A percentile compares a stretch with the other conserved stretches of the same genome.
phyloP scores from a whole-genome alignment of 139 green algal genomes.

The Parachlorella kessleri region DNA sequence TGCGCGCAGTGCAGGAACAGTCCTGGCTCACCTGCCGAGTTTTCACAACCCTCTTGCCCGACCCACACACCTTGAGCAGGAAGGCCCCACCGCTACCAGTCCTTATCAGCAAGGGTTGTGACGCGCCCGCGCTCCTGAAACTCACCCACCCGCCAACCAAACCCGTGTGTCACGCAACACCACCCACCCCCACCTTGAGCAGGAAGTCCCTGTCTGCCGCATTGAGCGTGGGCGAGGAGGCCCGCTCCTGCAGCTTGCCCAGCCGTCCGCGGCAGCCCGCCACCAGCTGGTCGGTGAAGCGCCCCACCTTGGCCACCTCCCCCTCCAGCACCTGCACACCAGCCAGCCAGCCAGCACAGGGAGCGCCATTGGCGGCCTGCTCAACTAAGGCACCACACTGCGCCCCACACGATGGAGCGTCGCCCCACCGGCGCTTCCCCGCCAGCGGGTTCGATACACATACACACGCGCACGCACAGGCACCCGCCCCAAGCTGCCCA shows the following conservation, averaged over 20 bases:
- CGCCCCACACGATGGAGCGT: too few relatives aligned
- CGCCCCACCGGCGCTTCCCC: too few relatives aligned
- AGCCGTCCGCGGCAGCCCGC: conserved; percentile 18
- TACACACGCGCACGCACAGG: too few relatives aligned
- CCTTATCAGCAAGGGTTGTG: too few relatives aligned
- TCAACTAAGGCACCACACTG: too few relatives aligned
- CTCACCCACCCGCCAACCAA: not conserved
- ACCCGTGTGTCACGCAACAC: not conserved
- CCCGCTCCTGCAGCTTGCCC: conserved; percentile 30
- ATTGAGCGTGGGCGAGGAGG: not conserved
- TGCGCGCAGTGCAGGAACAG: not conserved
- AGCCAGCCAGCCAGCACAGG: too few relatives aligned
- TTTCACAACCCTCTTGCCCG: not conserved
- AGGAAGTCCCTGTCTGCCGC: conserved; percentile 9
- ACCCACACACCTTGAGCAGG: not conserved
- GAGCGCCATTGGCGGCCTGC: too few relatives aligned
- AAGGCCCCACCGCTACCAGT: too few relatives aligned
- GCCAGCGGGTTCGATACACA: too few relatives aligned
- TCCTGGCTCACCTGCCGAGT: not conserved
- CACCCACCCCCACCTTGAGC: conserved; percentile 10
- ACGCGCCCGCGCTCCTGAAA: too few relatives aligned
- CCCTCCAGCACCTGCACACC: conserved; percentile 1
- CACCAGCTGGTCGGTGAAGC: conserved; percentile 34
- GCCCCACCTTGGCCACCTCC: conserved; percentile 12
- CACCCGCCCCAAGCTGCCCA: too few relatives aligned